phyloP scores from a whole-genome alignment of 1,284 basidiomycete genomes.

The Trichosporon sp. region DNA sequence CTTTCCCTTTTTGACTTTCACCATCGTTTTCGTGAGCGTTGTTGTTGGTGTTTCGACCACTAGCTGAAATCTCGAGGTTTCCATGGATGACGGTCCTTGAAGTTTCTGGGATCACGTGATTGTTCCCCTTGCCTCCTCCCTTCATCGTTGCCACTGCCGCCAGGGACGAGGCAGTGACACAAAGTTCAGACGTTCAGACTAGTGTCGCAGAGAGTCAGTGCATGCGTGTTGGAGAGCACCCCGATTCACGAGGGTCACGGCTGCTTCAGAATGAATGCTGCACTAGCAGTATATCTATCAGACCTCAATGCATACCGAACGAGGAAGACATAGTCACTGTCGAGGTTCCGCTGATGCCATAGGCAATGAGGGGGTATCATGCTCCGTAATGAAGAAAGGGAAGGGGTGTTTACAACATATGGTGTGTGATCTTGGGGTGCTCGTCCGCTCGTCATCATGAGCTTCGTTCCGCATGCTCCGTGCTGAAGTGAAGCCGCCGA shows the following conservation, averaged over 20 bases:
- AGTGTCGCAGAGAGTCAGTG: too few relatives aligned
- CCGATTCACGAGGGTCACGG: too few relatives aligned
- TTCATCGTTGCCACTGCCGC: too few relatives aligned
- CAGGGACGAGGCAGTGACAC: too few relatives aligned
- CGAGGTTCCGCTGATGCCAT: not conserved
- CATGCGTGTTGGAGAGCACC: too few relatives aligned
- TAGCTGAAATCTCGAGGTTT: not conserved
- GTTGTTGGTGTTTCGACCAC: not conserved
- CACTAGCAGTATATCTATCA: not conserved
- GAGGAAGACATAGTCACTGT: not conserved
- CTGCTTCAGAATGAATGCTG: too few relatives aligned
- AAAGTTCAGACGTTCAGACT: too few relatives aligned
- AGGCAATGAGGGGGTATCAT: not conserved
- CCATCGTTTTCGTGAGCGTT: not conserved
- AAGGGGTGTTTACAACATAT: not conserved
- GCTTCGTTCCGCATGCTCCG: too few relatives aligned
- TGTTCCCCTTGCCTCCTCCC: not conserved
- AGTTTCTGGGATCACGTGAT: conserved; percentile 1
- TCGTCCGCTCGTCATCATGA: too few relatives aligned
- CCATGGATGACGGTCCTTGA: not conserved
- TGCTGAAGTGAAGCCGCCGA: too few relatives aligned
- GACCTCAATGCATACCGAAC: not conserved
- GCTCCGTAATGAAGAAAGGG: not conserved
- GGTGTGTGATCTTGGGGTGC: too few relatives aligned
- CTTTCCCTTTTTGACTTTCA: conserved; percentile 3